A percentile compares a stretch with the other conserved stretches of the same genome.
Evolutionary conservation across 257 asterid species (phyloP).

Genomic region (Solanum etuberosum): DNA sequence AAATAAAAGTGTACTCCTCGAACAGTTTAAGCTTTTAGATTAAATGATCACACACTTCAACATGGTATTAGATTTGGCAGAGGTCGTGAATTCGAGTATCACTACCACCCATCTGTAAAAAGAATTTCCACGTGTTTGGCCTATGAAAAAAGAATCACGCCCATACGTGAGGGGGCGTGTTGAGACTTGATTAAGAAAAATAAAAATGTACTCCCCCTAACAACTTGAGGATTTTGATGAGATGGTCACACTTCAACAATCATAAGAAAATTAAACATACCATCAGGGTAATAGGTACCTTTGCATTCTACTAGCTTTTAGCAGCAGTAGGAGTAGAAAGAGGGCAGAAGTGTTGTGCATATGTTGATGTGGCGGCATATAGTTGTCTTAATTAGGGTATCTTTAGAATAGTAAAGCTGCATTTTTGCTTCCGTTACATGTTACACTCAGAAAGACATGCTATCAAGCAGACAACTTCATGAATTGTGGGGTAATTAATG

Average conservation of each 20-base stretch:
- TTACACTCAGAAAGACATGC: background rate
- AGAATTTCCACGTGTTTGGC: background rate
- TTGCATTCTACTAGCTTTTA: background rate
- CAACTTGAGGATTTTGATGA: background rate
- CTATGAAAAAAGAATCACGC: background rate
- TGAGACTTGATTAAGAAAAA: background rate
- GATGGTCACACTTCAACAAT: background rate
- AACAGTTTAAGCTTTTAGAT: background rate
- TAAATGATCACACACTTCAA: background rate
- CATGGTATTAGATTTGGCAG: background rate
- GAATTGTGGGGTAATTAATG: background rate
- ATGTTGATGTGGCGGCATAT: background rate
- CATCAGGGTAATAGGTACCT: background rate
- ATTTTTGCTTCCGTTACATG: background rate
- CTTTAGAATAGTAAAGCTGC: background rate
- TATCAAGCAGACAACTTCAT: background rate
- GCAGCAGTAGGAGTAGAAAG: background rate
- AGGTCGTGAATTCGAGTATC: background rate
- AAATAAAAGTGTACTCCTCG: background rate
- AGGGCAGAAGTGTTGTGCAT: background rate
- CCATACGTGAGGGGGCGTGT: background rate
- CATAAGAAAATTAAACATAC: background rate
- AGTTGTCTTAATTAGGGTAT: background rate
- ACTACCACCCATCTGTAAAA: background rate
- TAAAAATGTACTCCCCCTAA: background rate